Base-by-base conservation (phyloP, 75 land plant genomes). In the Larix kaempferi region DNA sequence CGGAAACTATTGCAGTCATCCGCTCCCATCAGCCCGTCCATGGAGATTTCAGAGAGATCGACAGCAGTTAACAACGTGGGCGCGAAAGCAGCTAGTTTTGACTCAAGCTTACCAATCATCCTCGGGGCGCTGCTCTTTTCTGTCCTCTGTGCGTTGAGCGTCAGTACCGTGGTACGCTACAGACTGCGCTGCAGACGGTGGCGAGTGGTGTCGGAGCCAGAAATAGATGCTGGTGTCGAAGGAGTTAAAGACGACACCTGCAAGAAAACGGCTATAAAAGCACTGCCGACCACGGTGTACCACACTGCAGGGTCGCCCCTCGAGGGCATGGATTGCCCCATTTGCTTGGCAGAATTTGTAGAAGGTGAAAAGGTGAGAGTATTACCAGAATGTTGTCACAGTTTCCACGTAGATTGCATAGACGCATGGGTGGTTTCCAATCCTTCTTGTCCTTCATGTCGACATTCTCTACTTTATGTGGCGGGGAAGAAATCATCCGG, bases 51-150 rank as follows among this genome's bases (percentile, higher is more conserved):
- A 39, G 41, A 39, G 41, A 4, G 41, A 39, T 39, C 41, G 3
- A 39, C 41, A 39, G 41, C 41, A 4, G 41, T 39, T 39, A 39
- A 39, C 41, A 4, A 39, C 41, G 41, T 39, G 5, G 33, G 33
- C 33, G 41, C 41, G 41, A 39, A 39, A 39, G 41, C 41, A 39
- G 41, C 41, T 39, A 39, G 41, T 57, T 84, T 86, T 76, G 88
- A 88, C 83, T 82, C 84, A 64, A 86, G 84, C 84, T 82, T 91
- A 81, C 88, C 88, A 71, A 84, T 91, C 56, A 82, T 91, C 41
- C 80, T 88, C 23, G 90, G 84, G 65, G 92, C 90, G 56, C 77
- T 91, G 61, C 80, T 91, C 14, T 86, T 79, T 57, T 88, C 84
- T 56, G 80, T 91, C 57, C 72, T 91, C 8, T 89, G 79, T 59